Conservation (phyloP, 1,139 yeast species). For the Geotrichum australiense region DNA sequence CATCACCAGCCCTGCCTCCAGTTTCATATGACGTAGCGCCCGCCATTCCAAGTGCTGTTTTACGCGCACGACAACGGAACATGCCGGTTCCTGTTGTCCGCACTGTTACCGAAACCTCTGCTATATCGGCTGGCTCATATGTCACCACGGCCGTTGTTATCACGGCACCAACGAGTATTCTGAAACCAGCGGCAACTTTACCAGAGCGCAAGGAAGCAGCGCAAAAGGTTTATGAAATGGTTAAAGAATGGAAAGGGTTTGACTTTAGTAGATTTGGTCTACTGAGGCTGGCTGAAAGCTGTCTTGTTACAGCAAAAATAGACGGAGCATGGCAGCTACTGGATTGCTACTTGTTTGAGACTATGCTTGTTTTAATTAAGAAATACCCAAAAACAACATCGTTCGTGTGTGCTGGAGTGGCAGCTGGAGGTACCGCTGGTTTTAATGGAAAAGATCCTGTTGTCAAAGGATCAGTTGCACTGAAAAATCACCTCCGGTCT, state of each 20-base stretch:
- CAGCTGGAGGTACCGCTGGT: background rate
- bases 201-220: constrained; percentile 5
- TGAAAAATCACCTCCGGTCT: constrained; percentile 18
- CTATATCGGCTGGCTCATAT: background rate
- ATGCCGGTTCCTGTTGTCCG: constrained; percentile 1
- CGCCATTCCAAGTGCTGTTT: constrained; percentile 9
- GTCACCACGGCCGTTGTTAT: constrained; percentile 10
- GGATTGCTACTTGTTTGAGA: constrained; percentile 24
- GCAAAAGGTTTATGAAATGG: constrained; percentile 6
- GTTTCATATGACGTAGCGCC: constrained; percentile 5
- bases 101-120: constrained; percentile 1
- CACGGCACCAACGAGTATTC: background rate
- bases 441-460: background rate
- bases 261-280: constrained; percentile 21
- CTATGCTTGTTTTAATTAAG: constrained; percentile 20
- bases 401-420: constrained; percentile 1
- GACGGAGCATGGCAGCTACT: constrained; percentile 21
- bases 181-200: constrained; percentile 2
- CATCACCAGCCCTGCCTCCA: background rate
- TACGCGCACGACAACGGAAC: constrained; percentile 1
- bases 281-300: constrained; percentile 21
- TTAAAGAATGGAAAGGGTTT: constrained; percentile 20
- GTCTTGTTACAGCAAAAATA: constrained; percentile 20
- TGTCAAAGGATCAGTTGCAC: constrained; percentile 20
- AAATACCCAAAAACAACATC: constrained; percentile 12